Percentiles rank a stretch among this genome's conserved stretches.
phyloP scores from a whole-genome alignment of 331 rosid genomes.

The Quercus lobata region DNA sequence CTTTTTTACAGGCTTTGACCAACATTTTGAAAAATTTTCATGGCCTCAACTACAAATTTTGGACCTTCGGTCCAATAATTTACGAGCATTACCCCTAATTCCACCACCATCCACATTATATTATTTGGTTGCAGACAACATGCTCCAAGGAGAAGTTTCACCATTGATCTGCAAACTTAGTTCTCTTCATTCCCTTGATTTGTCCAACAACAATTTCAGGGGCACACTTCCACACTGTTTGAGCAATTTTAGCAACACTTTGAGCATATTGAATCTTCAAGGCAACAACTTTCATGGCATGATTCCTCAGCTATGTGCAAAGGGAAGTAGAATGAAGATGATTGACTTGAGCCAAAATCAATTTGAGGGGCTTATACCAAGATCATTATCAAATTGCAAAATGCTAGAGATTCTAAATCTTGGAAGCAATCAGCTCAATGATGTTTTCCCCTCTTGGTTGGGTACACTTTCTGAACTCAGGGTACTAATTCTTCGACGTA shows the following conservation, averaged over 20 bases:
- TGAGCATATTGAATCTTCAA: neutral
- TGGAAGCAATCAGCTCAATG: no score
- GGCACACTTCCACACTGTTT: neutral
- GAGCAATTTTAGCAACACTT: neutral
- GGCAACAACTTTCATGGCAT: neutral
- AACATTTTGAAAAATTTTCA: neutral
- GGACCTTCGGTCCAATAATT: accelerated
- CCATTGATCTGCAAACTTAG: neutral
- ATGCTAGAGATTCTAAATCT: neutral
- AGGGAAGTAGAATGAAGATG: neutral
- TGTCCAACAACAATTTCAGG: neutral
- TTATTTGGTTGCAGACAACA: no score
- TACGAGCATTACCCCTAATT: conserved; percentile 1
- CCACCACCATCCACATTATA: neutral
- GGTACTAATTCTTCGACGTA: no score
- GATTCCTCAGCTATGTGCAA: neutral
- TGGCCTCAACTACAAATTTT: neutral
- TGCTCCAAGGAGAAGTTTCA: neutral
- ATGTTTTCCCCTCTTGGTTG: no score
- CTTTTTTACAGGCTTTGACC: neutral
- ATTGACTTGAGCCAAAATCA: conserved; percentile 2
- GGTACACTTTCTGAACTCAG: no score
- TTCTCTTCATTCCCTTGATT: neutral
- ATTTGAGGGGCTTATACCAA: neutral
- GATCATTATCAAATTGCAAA: neutral